A percentile compares a stretch with the other conserved stretches of the same genome.
These are phyloP conservation scores for Chaetomium globosum DNA, from an alignment of 2,329 filamentous ascomycete species.

Conservation along the genomic window DNA sequence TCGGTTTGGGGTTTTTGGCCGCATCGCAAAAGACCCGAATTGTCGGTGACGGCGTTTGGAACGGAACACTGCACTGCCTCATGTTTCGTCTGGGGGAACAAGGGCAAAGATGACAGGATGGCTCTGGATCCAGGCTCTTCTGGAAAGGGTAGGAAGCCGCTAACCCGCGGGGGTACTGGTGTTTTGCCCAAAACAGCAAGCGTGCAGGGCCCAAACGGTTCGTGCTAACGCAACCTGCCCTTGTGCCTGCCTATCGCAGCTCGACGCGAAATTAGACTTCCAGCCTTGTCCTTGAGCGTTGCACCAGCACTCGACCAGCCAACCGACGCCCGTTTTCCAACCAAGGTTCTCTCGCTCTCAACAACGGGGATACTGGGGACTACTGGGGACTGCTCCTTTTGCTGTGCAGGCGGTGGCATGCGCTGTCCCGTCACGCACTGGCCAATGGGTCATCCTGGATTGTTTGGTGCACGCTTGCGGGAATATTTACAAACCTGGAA, in stretches of 20 bases:
- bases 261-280: conserved; percentile 34
- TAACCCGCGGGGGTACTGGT: not conserved
- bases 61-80: not conserved
- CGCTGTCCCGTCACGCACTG: conserved; percentile 1
- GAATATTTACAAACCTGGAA: conserved; percentile 27
- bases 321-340: conserved; percentile 11
- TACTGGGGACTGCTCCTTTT: conserved; percentile 12
- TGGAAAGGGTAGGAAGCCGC: conserved; percentile 5
- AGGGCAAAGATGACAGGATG: conserved; percentile 13
- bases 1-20: conserved; percentile 15
- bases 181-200: conserved; percentile 19
- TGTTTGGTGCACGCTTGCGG: conserved; percentile 17
- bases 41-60: conserved; percentile 12
- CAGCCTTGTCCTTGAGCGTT: conserved; percentile 30
- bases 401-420: conserved; percentile 11
- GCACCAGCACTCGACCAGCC: conserved; percentile 27
- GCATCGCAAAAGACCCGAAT: conserved; percentile 21
- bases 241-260: conserved; percentile 30
- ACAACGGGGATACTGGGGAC: not conserved
- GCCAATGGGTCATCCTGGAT: conserved; percentile 19
- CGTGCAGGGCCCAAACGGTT: not conserved
- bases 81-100: conserved; percentile 16
- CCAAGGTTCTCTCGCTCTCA: conserved; percentile 6
- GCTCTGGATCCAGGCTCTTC: conserved; percentile 13
- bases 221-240: conserved; percentile 28